These are phyloP conservation scores for Xylariales sp. DNA, from an alignment of 2,329 filamentous ascomycete species.

Conservation along the genomic window DNA sequence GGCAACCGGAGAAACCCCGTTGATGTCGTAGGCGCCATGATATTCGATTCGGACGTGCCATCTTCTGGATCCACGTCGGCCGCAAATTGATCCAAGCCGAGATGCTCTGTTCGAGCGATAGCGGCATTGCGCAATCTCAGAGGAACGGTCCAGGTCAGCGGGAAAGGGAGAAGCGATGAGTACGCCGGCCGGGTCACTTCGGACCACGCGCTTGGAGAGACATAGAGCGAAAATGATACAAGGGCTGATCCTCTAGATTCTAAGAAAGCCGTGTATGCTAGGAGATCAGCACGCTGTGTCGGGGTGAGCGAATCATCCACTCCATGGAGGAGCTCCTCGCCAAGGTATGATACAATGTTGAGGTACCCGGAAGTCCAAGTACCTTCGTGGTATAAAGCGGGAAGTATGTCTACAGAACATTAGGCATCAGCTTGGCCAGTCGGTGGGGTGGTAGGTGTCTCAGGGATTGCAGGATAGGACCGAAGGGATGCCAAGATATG, in stretches of 20 bases:
- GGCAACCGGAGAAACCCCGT: slow-evolving; percentile 29
- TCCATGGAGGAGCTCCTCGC: slow-evolving; percentile 22
- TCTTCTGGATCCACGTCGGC: slow-evolving; percentile 43
- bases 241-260: slow-evolving; percentile 71
- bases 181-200: slow-evolving; percentile 74
- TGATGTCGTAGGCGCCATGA: slow-evolving; percentile 26
- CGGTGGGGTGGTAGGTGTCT: no score
- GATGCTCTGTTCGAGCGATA: slow-evolving; percentile 62
- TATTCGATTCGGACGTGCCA: slow-evolving; percentile 24
- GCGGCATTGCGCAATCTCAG: slow-evolving; percentile 68
- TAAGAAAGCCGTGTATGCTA: slow-evolving; percentile 64
- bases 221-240: slow-evolving; percentile 82
- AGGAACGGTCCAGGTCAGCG: slow-evolving; percentile 82
- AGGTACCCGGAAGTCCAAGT: slow-evolving; percentile 57
- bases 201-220: slow-evolving; percentile 84
- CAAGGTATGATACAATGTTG: slow-evolving; percentile 56
- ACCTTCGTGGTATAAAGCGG: slow-evolving; percentile 46
- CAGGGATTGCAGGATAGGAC: no score
- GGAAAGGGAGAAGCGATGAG: slow-evolving; percentile 75
- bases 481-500: no score
- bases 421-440: no score
- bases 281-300: slow-evolving; percentile 38
- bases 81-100: slow-evolving; percentile 66
- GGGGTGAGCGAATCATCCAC: slow-evolving; percentile 35
- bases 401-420: slow-evolving; percentile 49